These are phyloP conservation scores for Cladosporium oxysporum DNA, from an alignment of 2,329 filamentous ascomycete genomes.

Conservation along the genomic window DNA sequence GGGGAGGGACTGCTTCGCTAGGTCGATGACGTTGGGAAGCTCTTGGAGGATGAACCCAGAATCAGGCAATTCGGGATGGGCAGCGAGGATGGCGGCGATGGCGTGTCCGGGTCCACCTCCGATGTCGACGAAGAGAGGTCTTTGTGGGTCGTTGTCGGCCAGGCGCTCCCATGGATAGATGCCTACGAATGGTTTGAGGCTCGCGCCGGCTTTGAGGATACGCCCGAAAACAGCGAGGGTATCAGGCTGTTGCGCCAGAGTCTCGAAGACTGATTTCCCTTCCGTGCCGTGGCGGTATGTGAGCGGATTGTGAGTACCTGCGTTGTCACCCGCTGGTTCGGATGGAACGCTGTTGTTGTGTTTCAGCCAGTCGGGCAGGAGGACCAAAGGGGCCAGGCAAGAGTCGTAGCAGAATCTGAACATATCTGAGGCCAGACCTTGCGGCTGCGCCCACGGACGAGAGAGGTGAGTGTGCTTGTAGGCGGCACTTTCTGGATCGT, in stretches of 20 bases:
- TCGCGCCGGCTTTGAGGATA: neutral
- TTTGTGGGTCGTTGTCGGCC: constrained; percentile 4
- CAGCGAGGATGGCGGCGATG: constrained; percentile 25
- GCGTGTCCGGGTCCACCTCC: constrained; percentile 31
- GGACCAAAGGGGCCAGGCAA: neutral
- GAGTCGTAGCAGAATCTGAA: constrained; percentile 11
- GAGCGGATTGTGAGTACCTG: constrained; percentile 8
- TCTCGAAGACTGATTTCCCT: constrained; percentile 1
- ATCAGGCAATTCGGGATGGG: constrained; percentile 22
- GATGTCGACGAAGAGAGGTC: constrained; percentile 30
- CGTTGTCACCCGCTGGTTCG: constrained; percentile 2
- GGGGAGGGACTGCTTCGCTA: neutral
- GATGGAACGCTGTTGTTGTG: neutral
- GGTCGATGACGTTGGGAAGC: constrained; percentile 26
- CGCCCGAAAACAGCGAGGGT: constrained; percentile 4
- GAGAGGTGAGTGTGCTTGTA: constrained; percentile 13
- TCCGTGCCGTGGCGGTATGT: constrained; percentile 10
- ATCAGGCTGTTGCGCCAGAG: constrained; percentile 1
- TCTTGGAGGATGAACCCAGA: constrained; percentile 34
- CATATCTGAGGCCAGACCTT: neutral
- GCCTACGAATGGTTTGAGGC: constrained; percentile 3
- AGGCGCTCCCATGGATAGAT: constrained; percentile 11
- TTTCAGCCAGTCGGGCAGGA: constrained; percentile 12
- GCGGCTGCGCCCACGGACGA: neutral
- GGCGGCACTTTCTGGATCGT: neutral